A percentile compares a stretch with the other conserved stretches of the same genome.
Evolutionary conservation across 805 yeast species (phyloP).

Genomic region (Starmerella stellata): DNA sequence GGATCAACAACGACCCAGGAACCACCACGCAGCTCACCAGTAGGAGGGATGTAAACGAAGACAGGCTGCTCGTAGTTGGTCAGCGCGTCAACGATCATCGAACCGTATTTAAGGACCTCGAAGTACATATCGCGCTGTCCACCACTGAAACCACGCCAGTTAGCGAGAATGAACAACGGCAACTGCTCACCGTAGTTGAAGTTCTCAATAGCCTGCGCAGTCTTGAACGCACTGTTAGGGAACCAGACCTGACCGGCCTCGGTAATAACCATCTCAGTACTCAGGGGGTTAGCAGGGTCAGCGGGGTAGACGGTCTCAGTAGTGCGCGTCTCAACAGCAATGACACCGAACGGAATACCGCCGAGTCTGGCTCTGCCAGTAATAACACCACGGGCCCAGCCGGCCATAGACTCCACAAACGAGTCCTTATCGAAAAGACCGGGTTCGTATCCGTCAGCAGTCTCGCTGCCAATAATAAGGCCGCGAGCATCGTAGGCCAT

Average conservation of each 20-base stretch:
- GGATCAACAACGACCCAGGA: constrained; percentile 99
- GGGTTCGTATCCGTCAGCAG: constrained; percentile 54
- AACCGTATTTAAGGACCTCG: constrained; percentile 92
- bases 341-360: constrained; percentile 97
- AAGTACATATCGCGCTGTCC: constrained; percentile 99
- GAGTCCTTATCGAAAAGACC: constrained; percentile 89
- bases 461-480: constrained; percentile 71
- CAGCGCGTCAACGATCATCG: constrained; percentile 90
- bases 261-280: constrained; percentile 69
- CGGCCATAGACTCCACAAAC: constrained; percentile 88
- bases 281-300: constrained; percentile 94
- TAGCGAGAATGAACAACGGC: constrained; percentile 92
- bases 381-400: constrained; percentile 98
- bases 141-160: constrained; percentile 99
- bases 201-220: constrained; percentile 95
- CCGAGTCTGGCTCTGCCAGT: constrained; percentile 98
- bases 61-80: constrained; percentile 94
- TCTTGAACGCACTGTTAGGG: constrained; percentile 97
- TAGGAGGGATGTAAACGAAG: constrained; percentile 92
- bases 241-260: constrained; percentile 99
- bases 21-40: constrained; percentile 98
- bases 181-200: constrained; percentile 96
- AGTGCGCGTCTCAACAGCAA: constrained; percentile 83
- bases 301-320: constrained; percentile 89
- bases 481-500: constrained; percentile 82